Conservation (phyloP, 2,329 filamentous ascomycete species). For the Gnomoniopsis smithogilvyi region DNA sequence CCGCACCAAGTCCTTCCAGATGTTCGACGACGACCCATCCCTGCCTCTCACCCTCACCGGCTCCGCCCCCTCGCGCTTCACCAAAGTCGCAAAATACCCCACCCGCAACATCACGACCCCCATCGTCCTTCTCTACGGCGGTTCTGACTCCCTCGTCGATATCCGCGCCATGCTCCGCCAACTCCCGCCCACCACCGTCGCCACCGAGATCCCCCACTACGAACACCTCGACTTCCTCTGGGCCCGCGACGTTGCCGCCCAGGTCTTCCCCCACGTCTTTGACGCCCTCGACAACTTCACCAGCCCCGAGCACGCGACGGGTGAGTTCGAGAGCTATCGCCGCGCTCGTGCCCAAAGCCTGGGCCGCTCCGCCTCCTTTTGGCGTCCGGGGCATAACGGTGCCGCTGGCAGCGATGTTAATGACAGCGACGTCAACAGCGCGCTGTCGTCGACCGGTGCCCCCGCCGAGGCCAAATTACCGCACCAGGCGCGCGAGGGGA, state of each 20-base stretch:
- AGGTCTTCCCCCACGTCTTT: conserved; percentile 90
- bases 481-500: conserved; percentile 17
- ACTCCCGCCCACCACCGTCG: conserved; percentile 78
- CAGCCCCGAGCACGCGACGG: conserved; percentile 52
- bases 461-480: conserved; percentile 1
- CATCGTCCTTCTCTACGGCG: conserved; percentile 89
- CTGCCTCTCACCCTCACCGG: conserved; percentile 66
- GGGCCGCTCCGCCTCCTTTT: conserved; percentile 30
- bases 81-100: conserved; percentile 93
- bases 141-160: conserved; percentile 89
- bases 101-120: conserved; percentile 97
- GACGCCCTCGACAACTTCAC: conserved; percentile 77
- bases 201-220: conserved; percentile 85
- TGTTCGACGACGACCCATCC: conserved; percentile 94
- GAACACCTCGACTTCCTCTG: conserved; percentile 97
- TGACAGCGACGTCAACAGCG: conserved; percentile 28
- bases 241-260: conserved; percentile 77
- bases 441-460: conserved; percentile 12
- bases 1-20: conserved; percentile 91
- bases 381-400: conserved; percentile 25
- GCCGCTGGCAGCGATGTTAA: background rate
- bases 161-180: conserved; percentile 91
- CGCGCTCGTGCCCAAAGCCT: conserved; percentile 49
- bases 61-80: conserved; percentile 71
- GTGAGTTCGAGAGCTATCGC: conserved; percentile 59